phyloP scores from a whole-genome alignment of 2,329 filamentous ascomycete species.

The Claviceps sp. region DNA sequence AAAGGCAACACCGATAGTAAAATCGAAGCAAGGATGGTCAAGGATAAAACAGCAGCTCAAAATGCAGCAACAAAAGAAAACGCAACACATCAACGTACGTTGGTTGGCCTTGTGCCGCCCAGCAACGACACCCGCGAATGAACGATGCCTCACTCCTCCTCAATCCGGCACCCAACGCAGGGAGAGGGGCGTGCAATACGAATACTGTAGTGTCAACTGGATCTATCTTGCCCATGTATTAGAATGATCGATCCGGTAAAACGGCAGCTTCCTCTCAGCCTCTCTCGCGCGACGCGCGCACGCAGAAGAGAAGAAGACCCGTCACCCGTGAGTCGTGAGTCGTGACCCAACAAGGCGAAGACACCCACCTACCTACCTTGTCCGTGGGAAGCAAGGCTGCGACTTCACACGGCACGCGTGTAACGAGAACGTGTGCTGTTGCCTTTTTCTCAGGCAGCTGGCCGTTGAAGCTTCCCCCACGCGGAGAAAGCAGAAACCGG shows the following conservation, averaged over 20 bases:
- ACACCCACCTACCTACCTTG: too few species aligned
- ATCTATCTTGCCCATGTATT: neutral
- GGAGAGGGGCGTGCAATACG: neutral
- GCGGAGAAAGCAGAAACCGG: neutral
- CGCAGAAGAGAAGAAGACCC: too few species aligned
- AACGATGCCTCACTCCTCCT: neutral
- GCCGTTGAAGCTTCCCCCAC: neutral
- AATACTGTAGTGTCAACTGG: neutral
- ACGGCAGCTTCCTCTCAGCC: neutral
- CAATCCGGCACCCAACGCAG: neutral
- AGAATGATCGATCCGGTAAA: neutral
- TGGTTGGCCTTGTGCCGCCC: neutral
- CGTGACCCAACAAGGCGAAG: too few species aligned
- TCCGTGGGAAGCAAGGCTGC: too few species aligned
- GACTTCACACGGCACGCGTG: too few species aligned
- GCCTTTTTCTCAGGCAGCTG: neutral
- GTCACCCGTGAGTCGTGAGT: too few species aligned
- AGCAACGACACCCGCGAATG: too few species aligned
- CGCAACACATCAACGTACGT: neutral
- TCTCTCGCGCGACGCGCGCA: too few species aligned
- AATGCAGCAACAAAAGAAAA: neutral
- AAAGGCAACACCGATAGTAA: neutral
- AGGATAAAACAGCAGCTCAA: neutral
- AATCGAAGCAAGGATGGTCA: neutral
- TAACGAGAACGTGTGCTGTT: neutral